Evolutionary conservation across 2,329 filamentous ascomycete genomes (phyloP).

Genomic region (Calycina herbarum): DNA sequence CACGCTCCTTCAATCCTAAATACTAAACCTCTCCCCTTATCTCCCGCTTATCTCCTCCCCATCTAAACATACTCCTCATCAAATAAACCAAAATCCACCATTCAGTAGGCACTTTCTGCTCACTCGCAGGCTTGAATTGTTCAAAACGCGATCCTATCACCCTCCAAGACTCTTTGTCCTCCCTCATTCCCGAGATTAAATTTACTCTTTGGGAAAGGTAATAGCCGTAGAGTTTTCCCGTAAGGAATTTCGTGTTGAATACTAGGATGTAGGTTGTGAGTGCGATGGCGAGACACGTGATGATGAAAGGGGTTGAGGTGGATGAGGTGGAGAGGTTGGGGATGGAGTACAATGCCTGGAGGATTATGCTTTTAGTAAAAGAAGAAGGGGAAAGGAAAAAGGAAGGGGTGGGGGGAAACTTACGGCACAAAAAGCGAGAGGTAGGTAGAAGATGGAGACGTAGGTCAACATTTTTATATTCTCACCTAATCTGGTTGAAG

Average conservation of each 20-base stretch:
- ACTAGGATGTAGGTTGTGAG: not conserved
- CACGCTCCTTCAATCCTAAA: too few species aligned
- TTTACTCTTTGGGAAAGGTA: not conserved
- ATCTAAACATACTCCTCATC: not conserved
- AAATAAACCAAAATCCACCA: not conserved
- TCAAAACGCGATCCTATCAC: not conserved
- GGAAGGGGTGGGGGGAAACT: not conserved
- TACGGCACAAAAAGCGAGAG: constrained; percentile 37
- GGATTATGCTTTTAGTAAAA: too few species aligned
- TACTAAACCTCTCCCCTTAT: not conserved
- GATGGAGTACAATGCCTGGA: not conserved
- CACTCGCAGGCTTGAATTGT: not conserved
- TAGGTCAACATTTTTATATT: constrained; percentile 43
- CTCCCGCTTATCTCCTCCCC: not conserved
- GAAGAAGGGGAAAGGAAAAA: too few species aligned
- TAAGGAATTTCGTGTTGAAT: not conserved
- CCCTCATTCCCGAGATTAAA: not conserved
- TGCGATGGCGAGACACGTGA: not conserved
- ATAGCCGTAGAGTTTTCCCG: not conserved
- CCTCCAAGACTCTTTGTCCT: not conserved
- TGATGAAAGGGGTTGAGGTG: not conserved
- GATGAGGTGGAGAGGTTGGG: not conserved
- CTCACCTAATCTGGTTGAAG: constrained; percentile 36
- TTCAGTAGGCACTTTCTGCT: not conserved
- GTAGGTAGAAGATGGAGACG: constrained; percentile 44